These are phyloP conservation scores for Candida stauntonica DNA, from an alignment of 805 yeast species.

Conservation along the genomic window DNA sequence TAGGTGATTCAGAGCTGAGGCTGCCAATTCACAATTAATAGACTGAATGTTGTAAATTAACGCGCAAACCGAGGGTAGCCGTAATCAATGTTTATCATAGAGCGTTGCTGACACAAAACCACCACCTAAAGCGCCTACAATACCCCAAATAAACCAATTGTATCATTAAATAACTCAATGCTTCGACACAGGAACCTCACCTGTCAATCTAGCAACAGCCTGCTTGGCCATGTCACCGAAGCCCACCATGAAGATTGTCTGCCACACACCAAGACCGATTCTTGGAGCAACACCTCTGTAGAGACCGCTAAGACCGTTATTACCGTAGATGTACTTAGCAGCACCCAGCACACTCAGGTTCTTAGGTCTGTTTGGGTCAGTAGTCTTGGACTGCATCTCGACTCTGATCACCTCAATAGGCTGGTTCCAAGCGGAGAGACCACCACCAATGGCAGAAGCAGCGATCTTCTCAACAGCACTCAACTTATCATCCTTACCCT, in stretches of 20 bases:
- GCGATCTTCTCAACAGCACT: constrained; percentile 74
- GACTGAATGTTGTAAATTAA: too few relatives aligned
- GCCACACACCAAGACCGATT: constrained; percentile 96
- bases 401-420: constrained; percentile 97
- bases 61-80: too few relatives aligned
- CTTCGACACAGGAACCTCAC: constrained; percentile 43
- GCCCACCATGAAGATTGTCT: constrained; percentile 97
- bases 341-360: constrained; percentile 76
- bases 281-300: constrained; percentile 97
- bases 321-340: constrained; percentile 73
- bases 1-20: too few relatives aligned
- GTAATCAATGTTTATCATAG: too few relatives aligned
- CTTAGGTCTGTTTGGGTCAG: constrained; percentile 93
- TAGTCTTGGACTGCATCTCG: constrained; percentile 95
- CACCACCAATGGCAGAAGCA: constrained; percentile 93
- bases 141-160: too few relatives aligned
- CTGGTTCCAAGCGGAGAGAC: constrained; percentile 97
- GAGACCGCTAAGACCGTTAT: constrained; percentile 84
- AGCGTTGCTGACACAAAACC: too few relatives aligned
- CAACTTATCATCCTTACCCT: constrained; percentile 57
- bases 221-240: constrained; percentile 91
- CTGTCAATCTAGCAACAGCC: constrained; percentile 56
- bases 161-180: too few relatives aligned
- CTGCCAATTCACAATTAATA: too few relatives aligned
- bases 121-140: too few relatives aligned